Percentiles rank a stretch among this genome's conserved stretches.
Conservation (phyloP, 768 basidiomycete species). For the button mushroom (Agaricus bisporus) region DNA sequence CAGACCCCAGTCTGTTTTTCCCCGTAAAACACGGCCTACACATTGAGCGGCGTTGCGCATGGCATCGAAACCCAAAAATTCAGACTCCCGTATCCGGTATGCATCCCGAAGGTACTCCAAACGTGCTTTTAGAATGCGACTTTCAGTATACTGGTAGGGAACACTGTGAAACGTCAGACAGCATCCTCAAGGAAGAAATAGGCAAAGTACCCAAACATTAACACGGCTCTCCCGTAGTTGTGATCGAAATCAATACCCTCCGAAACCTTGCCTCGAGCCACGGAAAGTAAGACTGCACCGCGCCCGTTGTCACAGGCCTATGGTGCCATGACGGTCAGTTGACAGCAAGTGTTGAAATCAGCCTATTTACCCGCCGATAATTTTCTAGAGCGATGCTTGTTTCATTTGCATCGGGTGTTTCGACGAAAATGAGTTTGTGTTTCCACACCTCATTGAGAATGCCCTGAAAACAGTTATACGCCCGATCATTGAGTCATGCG, state of each 20-base stretch:
- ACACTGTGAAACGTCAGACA: constrained; percentile 43
- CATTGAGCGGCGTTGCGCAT: constrained; percentile 99
- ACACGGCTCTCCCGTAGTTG: constrained; percentile 97
- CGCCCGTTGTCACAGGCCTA: constrained; percentile 98
- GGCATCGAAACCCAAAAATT: constrained; percentile 98
- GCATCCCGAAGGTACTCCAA: constrained; percentile 97
- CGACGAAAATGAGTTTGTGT: constrained; percentile 97
- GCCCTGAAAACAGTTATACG: constrained; percentile 47
- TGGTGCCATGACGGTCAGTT: background rate
- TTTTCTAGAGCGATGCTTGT: constrained; percentile 98
- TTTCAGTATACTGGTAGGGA: constrained; percentile 97
- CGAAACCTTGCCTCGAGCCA: constrained; percentile 97
- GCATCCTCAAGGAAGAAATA: constrained; percentile 12
- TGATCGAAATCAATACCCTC: constrained; percentile 99
- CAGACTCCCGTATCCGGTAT: constrained; percentile 96
- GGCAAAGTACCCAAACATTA: constrained; percentile 89
- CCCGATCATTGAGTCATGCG: background rate
- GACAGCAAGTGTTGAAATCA: background rate
- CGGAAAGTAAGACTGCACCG: constrained; percentile 92
- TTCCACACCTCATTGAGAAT: constrained; percentile 99
- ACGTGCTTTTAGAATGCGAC: constrained; percentile 93
- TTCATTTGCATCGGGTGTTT: constrained; percentile 98
- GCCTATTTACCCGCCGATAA: constrained; percentile 69
- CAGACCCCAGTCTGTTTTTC: constrained; percentile 99
- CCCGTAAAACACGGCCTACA: constrained; percentile 93